A percentile compares a stretch with the other conserved stretches of the same genome.
These are phyloP conservation scores for Fistulina hepatica DNA, from an alignment of 1,284 basidiomycete genomes.

Conservation along the genomic window DNA sequence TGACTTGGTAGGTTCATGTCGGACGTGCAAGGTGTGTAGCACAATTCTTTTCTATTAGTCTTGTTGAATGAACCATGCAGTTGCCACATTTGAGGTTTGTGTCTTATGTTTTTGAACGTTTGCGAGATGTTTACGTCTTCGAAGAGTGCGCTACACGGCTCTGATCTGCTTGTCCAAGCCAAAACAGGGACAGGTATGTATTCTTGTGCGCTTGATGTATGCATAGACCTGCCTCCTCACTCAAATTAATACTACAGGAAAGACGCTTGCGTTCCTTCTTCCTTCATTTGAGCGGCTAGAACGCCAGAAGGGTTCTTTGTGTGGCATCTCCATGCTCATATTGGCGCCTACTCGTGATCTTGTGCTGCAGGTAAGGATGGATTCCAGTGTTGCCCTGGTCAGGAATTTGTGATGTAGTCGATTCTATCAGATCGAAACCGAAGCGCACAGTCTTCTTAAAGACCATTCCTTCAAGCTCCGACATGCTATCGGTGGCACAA, in stretches of 20 bases:
- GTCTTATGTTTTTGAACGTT: background rate
- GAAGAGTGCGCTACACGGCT: slow-evolving; percentile 25
- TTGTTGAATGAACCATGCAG: slow-evolving; percentile 8
- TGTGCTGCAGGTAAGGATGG: slow-evolving; percentile 58
- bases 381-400: background rate
- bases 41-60: background rate
- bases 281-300: slow-evolving; percentile 73
- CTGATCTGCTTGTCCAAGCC: slow-evolving; percentile 35
- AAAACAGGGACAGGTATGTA: slow-evolving; percentile 31
- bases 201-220: background rate
- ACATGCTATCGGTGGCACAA: slow-evolving; percentile 43
- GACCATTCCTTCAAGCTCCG: slow-evolving; percentile 23
- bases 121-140: background rate
- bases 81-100: slow-evolving; percentile 26
- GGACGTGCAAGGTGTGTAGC: slow-evolving; percentile 28
- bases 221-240: background rate
- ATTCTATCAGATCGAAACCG: slow-evolving; percentile 38
- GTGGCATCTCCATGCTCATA: slow-evolving; percentile 37
- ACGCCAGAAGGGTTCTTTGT: slow-evolving; percentile 9
- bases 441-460: slow-evolving; percentile 55
- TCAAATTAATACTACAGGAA: slow-evolving; percentile 28
- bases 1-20: slow-evolving; percentile 18
- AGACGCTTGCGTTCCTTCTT: slow-evolving; percentile 84
- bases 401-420: background rate
- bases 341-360: slow-evolving; percentile 85